These are phyloP conservation scores for Carex cristatella DNA, from an alignment of 176 grass and related monocot genomes.

Conservation along the genomic window DNA sequence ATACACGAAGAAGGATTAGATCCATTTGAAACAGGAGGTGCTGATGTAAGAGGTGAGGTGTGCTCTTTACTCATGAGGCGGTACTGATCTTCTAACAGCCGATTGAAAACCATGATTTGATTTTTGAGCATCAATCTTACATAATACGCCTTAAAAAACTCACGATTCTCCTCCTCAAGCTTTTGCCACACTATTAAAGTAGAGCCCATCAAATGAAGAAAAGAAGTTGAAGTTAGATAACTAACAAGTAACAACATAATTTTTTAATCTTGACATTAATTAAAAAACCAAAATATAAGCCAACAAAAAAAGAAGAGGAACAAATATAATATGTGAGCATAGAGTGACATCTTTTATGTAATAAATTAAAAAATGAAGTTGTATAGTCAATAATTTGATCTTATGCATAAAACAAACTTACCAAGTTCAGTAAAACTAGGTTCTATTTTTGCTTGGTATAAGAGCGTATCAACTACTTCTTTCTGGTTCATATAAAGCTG, in stretches of 20 bases:
- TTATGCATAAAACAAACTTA: conserved; percentile 37
- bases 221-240: conserved; percentile 2
- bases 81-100: conserved; percentile 67
- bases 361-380: not conserved
- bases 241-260: not conserved
- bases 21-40: conserved; percentile 57
- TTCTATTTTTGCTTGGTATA: conserved; percentile 85
- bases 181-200: conserved; percentile 89
- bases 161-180: conserved; percentile 92
- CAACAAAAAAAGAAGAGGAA: not conserved
- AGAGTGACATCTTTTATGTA: not conserved
- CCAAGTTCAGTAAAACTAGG: conserved; percentile 99
- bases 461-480: conserved; percentile 85
- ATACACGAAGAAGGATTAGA: conserved; percentile 64
- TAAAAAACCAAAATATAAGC: not conserved
- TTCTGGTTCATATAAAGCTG: conserved; percentile 99
- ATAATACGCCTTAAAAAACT: conserved; percentile 98
- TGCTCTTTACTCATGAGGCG: conserved; percentile 73
- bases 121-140: conserved; percentile 91
- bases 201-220: conserved; percentile 21
- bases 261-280: not conserved
- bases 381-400: not conserved
- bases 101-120: conserved; percentile 85
- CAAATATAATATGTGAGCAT: not conserved
- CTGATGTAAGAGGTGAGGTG: conserved; percentile 36